Conservation (phyloP, 352 stramenopile genomes). For the Globisporangium recalcitrans region DNA sequence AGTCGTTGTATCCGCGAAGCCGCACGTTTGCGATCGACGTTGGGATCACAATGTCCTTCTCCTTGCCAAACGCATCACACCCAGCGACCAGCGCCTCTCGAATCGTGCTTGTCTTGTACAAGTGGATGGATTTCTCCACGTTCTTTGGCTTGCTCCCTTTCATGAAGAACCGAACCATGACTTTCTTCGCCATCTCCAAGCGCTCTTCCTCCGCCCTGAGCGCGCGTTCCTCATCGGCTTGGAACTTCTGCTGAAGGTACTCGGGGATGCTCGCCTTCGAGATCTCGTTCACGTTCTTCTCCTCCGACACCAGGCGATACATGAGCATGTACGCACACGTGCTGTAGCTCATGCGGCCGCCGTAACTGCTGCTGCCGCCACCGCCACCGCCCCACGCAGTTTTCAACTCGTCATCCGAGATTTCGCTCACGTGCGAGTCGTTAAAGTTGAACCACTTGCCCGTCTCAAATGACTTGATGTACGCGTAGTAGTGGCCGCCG, state of each 20-base stretch:
- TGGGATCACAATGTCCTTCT: constrained; percentile 42
- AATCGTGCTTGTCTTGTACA: constrained; percentile 76
- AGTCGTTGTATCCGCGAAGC: constrained; percentile 72
- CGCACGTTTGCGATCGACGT: constrained; percentile 52
- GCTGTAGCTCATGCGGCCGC: constrained; percentile 52
- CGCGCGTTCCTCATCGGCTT: constrained; percentile 58
- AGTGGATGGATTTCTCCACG: constrained; percentile 58
- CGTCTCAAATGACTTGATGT: constrained; percentile 86
- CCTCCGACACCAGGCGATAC: constrained; percentile 70
- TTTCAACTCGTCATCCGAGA: constrained; percentile 70
- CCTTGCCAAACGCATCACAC: constrained; percentile 51
- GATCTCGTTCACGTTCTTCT: constrained; percentile 68
- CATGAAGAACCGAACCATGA: constrained; percentile 77
- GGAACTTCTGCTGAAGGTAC: constrained; percentile 65
- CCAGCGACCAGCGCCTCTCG: constrained; percentile 38
- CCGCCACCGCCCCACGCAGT: constrained; percentile 63
- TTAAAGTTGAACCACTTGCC: constrained; percentile 89
- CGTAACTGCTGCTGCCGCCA: constrained; percentile 43
- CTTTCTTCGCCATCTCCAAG: constrained; percentile 68
- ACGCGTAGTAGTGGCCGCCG: constrained; percentile 92
- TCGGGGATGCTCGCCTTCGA: constrained; percentile 51
- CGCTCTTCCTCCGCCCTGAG: constrained; percentile 54
- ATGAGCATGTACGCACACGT: constrained; percentile 91
- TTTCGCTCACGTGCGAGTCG: constrained; percentile 73
- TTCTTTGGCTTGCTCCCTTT: constrained; percentile 61